These are phyloP conservation scores for Paratinospora sagittata DNA, from an alignment of 164 flowering plant species.

Conservation along the genomic window DNA sequence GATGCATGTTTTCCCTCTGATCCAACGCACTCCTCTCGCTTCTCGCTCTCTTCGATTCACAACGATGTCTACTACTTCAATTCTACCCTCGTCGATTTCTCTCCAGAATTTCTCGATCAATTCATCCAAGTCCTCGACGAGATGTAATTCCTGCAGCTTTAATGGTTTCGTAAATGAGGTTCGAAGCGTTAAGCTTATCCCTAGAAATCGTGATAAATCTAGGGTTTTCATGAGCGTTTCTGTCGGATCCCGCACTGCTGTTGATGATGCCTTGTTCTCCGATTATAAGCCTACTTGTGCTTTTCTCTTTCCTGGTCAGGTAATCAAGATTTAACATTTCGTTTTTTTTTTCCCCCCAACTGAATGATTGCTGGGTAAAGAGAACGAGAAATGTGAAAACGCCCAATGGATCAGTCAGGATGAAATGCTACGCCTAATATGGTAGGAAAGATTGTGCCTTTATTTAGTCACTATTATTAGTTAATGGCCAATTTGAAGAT, in stretches of 20 bases:
- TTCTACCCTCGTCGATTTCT: constrained; percentile 40
- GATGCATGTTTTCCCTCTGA: constrained; percentile 9
- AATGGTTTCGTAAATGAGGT: constrained; percentile 23
- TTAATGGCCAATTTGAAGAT: no score
- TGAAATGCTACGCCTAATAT: not conserved
- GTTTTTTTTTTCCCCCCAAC: not conserved
- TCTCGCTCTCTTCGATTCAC: constrained; percentile 4
- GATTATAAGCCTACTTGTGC: constrained; percentile 76
- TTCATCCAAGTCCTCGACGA: constrained; percentile 17
- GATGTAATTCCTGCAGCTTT: constrained; percentile 18
- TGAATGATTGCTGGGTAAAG: not conserved
- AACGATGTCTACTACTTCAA: constrained; percentile 38
- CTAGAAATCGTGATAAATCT: constrained; percentile 29
- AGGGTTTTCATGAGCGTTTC: constrained; percentile 72
- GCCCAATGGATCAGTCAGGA: not conserved
- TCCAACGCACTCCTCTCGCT: not conserved
- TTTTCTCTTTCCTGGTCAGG: constrained; percentile 98
- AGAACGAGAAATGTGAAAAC: not conserved
- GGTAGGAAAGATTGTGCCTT: not conserved
- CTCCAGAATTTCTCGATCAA: constrained; percentile 22
- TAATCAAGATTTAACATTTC: constrained; percentile 14
- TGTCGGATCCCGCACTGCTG: constrained; percentile 47
- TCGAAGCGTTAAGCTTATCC: constrained; percentile 10
- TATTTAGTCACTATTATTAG: not conserved
- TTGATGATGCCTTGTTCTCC: constrained; percentile 61